Base-by-base conservation (phyloP, 2,329 filamentous ascomycete genomes). In the Ophiostoma sp. region DNA sequence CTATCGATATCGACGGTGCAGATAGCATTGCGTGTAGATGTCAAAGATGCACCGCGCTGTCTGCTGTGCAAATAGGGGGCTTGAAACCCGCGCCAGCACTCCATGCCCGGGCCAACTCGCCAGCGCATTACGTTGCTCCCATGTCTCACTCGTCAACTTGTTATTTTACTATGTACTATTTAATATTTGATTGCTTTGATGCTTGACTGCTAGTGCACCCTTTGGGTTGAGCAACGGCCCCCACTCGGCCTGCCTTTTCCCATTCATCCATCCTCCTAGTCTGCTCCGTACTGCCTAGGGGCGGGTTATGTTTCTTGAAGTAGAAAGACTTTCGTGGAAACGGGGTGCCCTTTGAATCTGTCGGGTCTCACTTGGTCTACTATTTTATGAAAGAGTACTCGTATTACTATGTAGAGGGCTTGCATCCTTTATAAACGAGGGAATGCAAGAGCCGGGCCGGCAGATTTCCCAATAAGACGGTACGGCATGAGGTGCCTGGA, bases 261-360 rank as follows among this genome's bases (percentile, higher is more conserved):
- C 36, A 48, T 48, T n/a, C 44, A 20, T 48, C 44, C 17, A 20
- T 48, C 15, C 44, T 48, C 44, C 44, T 48, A 48, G 44, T 48
- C 27, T 27, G 39, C 39, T 41, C 39, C 10, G 36, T 39, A n/a
- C 57, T 62, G 57, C 52, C 52, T 68, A 52, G 48, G 20, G 67
- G 23, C 17, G 67, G 66, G 27, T 10, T 67, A 67, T 52, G 39
- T 48, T 67, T 67, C 27, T 36, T 44, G 67, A 31, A 57, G 27
- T 35, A 8, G 62, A 66, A 66, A 66, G 57, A 62, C 52, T 27
- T 35, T 62, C 15, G 57, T 62, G 23, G 23, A 27, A 27, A 57
- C 52, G 52, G 54, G 23, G 52, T 23, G 10, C 36, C 36, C 36
- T 39, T 44, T n/a, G 20, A 48, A 20, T 6, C 44, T 7, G 17